phyloP scores from a whole-genome alignment of 2,329 filamentous ascomycete genomes.

The Claviceps africana region DNA sequence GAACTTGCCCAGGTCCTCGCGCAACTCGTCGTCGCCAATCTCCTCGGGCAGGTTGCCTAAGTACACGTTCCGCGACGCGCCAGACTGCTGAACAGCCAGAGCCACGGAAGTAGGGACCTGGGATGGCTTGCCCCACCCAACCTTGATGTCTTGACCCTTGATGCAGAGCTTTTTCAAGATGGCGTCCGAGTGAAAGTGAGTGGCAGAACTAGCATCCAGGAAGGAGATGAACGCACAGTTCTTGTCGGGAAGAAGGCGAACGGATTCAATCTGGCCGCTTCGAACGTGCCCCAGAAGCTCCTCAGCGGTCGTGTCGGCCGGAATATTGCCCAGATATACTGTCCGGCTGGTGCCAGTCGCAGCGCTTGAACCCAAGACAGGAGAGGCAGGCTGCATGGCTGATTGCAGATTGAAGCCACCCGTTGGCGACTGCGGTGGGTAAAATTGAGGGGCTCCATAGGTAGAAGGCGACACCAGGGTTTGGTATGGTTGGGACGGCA shows the following conservation, averaged over 20 bases:
- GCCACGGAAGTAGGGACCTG: slow-evolving; percentile 95
- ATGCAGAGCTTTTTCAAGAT: slow-evolving; percentile 99
- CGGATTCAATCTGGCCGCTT: slow-evolving; percentile 98
- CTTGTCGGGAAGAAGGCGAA: slow-evolving; percentile 91
- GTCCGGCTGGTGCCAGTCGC: slow-evolving; percentile 88
- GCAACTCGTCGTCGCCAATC: slow-evolving; percentile 77
- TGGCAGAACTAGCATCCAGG: slow-evolving; percentile 91
- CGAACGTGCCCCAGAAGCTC: slow-evolving; percentile 93
- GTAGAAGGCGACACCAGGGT: slow-evolving; percentile 74
- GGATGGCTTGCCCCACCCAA: slow-evolving; percentile 97
- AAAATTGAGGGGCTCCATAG: slow-evolving; percentile 70
- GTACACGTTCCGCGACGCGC: slow-evolving; percentile 93
- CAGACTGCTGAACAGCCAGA: slow-evolving; percentile 93
- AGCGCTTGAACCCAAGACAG: slow-evolving; percentile 64
- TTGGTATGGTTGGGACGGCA: slow-evolving; percentile 76
- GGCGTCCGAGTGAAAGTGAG: slow-evolving; percentile 97
- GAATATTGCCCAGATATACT: slow-evolving; percentile 95
- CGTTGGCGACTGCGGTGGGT: slow-evolving; percentile 78
- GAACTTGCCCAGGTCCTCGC: slow-evolving; percentile 91
- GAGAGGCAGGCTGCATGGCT: slow-evolving; percentile 52
- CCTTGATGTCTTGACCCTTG: slow-evolving; percentile 98
- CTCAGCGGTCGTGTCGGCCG: slow-evolving; percentile 91
- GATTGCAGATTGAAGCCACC: slow-evolving; percentile 50
- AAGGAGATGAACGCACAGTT: slow-evolving; percentile 99
- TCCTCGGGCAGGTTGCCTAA: slow-evolving; percentile 88